Base-by-base conservation (phyloP, 1,139 yeast genomes). In the Debaryomyces psychrophilus region DNA sequence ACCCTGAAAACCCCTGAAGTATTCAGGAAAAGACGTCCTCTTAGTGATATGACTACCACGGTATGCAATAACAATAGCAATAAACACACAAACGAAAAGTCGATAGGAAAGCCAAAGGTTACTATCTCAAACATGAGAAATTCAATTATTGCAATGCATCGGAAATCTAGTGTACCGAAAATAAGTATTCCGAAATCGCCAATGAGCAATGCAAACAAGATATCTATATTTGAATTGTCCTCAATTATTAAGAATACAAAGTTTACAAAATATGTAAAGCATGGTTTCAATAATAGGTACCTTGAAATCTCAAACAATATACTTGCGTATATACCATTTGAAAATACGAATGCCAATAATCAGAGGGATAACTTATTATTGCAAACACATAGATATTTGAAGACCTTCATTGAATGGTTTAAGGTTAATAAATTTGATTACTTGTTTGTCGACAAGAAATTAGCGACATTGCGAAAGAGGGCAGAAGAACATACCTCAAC, bases 391-490 rank as follows among this genome's bases (percentile, higher is more conserved):
- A 18, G 14, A 23, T 34, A 23, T 26, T 17, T 45, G 2, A 44
- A 37, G 14, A 39, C 33, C 5, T 59, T 58, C 40, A 31, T 62
- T 1, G 52, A 54, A 3, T 61, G 67, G 66, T 61, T 62, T 50
- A 60, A 53, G 23, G 37, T 49, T 3, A 54, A 57, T 36, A 54
- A 61, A 23, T 65, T 55, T 44, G 52, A 58, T 22, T 64, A 61
- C 35, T 37, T 55, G 1, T 29, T 57, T 8, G 48, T 42, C 15
- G 51, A 53, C 28, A 46, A 46, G 8, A 37, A 48, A 22, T 5
- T 46, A 6, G 34, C 28, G n/a, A n/a, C 3, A 4, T 23, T 38
- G 12, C 31, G 34, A 28, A 28, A 31, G 3, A 17, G 5, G 9
- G 15, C 17, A 8, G 12, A 41, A 27, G 23, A 41, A 47, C 35